Base-by-base conservation (phyloP, 345 rosid species). In the Pugionium dolabratum region DNA sequence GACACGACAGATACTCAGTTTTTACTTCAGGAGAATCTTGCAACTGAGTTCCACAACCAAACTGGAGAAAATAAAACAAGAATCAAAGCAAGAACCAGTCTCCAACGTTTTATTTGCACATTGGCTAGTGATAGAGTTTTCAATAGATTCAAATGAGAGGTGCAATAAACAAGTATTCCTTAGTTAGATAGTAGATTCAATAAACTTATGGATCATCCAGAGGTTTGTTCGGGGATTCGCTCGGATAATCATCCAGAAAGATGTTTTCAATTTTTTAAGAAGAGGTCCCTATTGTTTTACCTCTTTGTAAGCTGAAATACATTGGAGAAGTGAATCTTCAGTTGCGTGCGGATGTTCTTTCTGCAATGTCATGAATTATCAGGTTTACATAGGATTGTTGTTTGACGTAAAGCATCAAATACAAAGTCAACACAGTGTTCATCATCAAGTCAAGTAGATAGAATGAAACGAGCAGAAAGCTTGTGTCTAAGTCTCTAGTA, bases 251-350 rank as follows among this genome's bases (percentile, higher is more conserved):
- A 18, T 18, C 18, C 18, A 18, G 18, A 18, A 42, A 31, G 59
- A 3, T 28, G 33, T 11, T 33, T 54, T 46, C 57, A 34, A 7
- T n/a, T 31, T 8, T 5, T 30, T 4, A 25, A 65, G 26, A 64
- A 34, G 61, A 31, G 11, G 36, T 56, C 18, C 30, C 5, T 3
- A 4, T 44, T 39, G 27, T 37, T 61, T 52, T 70, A 92, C 96
- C 95, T 92, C 88, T 82, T 82, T 87, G 78, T 82, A 89, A 65
- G 88, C 82, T 71, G 83, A 72, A 66, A 89, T 66, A 66, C 96
- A 87, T 75, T 73, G 80, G 55, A 67, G 54, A 75, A 87, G 73
- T 49, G 82, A 82, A 51, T 66, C 75, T 71, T 81, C 85, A 39
- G 89, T 82, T 56, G 54, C 83, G 42, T 39, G 48, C 7, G 18